Evolutionary conservation across 2,329 filamentous ascomycete genomes (phyloP).

Genomic region (Blumeria hordei): DNA sequence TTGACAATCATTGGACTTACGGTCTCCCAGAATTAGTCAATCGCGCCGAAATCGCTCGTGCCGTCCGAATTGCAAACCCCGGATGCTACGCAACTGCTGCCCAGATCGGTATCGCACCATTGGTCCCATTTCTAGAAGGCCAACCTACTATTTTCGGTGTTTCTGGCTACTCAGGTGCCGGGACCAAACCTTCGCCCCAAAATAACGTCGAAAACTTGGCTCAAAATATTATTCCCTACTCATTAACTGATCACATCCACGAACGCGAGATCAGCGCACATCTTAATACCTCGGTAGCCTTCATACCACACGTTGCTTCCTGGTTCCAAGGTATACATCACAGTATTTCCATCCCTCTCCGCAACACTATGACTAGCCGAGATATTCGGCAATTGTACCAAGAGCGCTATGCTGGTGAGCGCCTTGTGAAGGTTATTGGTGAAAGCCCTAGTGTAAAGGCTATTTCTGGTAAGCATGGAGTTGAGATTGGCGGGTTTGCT

Average conservation of each 20-base stretch:
- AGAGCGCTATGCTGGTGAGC: slow-evolving; percentile 86
- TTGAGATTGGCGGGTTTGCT: slow-evolving; percentile 90
- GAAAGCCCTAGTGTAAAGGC: slow-evolving; percentile 69
- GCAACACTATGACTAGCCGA: slow-evolving; percentile 65
- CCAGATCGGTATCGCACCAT: slow-evolving; percentile 66
- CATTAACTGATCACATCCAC: slow-evolving; percentile 80
- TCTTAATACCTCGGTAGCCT: slow-evolving; percentile 50
- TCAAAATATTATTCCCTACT: slow-evolving; percentile 80
- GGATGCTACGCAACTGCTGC: slow-evolving; percentile 90
- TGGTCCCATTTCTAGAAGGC: slow-evolving; percentile 52
- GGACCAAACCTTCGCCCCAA: slow-evolving; percentile 82
- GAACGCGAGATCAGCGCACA: slow-evolving; percentile 72
- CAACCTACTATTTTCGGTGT: slow-evolving; percentile 73
- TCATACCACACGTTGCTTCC: slow-evolving; percentile 81
- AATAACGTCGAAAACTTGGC: slow-evolving; percentile 68
- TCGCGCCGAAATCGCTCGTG: slow-evolving; percentile 49
- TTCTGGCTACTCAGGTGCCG: slow-evolving; percentile 82
- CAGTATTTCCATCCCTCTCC: slow-evolving; percentile 73
- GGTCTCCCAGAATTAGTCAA: slow-evolving; percentile 69
- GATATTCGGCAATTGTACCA: slow-evolving; percentile 91
- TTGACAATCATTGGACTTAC: slow-evolving; percentile 68
- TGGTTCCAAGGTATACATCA: slow-evolving; percentile 95
- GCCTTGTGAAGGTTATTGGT: slow-evolving; percentile 75
- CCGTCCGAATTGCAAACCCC: slow-evolving; percentile 71
- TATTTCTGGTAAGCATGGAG: slow-evolving; percentile 64